A percentile compares a stretch with the other conserved stretches of the same genome.
These are phyloP conservation scores for Lactarius hatsudake DNA, from an alignment of 768 basidiomycete species.

Conservation along the genomic window DNA sequence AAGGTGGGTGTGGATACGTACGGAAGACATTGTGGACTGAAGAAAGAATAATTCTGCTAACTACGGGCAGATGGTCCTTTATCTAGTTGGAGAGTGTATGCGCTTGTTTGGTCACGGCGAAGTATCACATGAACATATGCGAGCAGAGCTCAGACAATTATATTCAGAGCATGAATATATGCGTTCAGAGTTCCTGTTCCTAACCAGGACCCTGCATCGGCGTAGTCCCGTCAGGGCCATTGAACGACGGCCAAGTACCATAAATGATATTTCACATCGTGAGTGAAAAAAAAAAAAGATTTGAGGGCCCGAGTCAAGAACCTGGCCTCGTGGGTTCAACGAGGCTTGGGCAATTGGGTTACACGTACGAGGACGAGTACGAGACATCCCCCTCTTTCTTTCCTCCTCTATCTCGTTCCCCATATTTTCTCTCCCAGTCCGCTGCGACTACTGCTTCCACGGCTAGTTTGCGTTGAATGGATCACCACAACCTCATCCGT, in stretches of 20 bases:
- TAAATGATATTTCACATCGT: no score
- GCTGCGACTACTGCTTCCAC: conserved; percentile 15
- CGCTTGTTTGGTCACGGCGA: conserved; percentile 1
- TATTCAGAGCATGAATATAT: no score
- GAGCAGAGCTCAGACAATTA: no score
- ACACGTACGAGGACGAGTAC: conserved; percentile 3
- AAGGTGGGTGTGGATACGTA: background rate
- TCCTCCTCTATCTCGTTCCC: background rate
- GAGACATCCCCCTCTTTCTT: background rate
- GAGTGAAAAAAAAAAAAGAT: conserved; percentile 16
- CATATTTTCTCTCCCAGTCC: background rate
- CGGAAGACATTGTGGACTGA: conserved; percentile 7
- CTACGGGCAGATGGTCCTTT: background rate
- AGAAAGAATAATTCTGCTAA: background rate
- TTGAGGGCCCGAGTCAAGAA: conserved; percentile 35
- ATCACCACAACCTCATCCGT: conserved; percentile 25
- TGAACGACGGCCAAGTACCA: no score
- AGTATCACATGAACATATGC: no score
- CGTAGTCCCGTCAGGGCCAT: no score
- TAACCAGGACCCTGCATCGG: no score
- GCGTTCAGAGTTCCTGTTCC: no score
- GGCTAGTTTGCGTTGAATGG: conserved; percentile 19
- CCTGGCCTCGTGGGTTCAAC: conserved; percentile 27
- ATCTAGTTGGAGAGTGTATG: conserved; percentile 1
- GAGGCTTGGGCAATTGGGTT: conserved; percentile 16